These are phyloP conservation scores for Microsporum audouinii DNA, from an alignment of 2,329 filamentous ascomycete genomes.

Conservation along the genomic window DNA sequence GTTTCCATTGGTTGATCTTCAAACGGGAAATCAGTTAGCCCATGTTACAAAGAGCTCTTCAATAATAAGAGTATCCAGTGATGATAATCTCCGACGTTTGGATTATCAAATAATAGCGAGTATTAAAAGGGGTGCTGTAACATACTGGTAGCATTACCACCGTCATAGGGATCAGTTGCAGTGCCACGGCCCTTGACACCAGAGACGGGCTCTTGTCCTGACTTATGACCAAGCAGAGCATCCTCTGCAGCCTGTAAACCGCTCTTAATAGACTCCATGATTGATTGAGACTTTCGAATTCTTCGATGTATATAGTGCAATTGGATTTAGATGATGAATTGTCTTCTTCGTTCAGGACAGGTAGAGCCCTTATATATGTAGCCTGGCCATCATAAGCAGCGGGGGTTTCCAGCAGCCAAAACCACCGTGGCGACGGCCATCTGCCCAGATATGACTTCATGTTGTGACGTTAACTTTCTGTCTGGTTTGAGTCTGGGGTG, in stretches of 20 bases:
- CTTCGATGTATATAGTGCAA: neutral
- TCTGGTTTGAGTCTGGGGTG: neutral
- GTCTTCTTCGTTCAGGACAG: neutral
- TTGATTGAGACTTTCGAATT: slow-evolving; percentile 12
- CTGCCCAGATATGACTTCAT: neutral
- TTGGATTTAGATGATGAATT: neutral
- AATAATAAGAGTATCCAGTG: neutral
- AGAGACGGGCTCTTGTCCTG: slow-evolving; percentile 56
- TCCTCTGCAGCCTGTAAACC: slow-evolving; percentile 41
- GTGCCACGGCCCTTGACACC: slow-evolving; percentile 57
- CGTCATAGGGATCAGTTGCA: slow-evolving; percentile 63
- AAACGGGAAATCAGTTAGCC: neutral
- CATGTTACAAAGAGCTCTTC: neutral
- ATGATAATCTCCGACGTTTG: too few relatives aligned
- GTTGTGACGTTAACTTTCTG: neutral
- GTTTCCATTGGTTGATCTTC: neutral
- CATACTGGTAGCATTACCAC: slow-evolving; percentile 58
- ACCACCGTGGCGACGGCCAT: neutral
- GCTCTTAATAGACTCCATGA: slow-evolving; percentile 53
- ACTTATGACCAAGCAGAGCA: slow-evolving; percentile 26
- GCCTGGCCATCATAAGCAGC: neutral
- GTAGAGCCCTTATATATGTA: neutral
- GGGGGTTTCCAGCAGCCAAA: neutral
- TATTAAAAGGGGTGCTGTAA: neutral
- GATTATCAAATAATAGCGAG: too few relatives aligned